Evolutionary conservation across 176 grass and related monocot genomes (phyloP), one percentile per base, ranked within the genome.

Genomic region (Alopecurus myosuroides): DNA sequence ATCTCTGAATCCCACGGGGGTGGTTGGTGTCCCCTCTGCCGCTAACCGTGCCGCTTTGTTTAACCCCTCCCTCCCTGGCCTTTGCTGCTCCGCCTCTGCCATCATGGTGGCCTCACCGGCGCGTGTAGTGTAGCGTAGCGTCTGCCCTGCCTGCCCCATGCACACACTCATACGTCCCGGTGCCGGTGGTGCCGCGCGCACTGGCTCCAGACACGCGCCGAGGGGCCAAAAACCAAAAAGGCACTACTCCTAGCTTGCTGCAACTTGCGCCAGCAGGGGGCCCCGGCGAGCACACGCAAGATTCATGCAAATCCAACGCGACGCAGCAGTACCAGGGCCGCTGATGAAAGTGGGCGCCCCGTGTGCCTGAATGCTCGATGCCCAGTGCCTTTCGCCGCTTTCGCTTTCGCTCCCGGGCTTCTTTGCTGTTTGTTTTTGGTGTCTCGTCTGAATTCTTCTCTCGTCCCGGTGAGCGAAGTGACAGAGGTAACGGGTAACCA

Each of bases 281-380:
- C 84, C 84, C 64, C 11, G n/a, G 17, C 42, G 76, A 50, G 63
- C 88, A 88, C 80, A 28, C 51, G 67, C 81, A 87, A 76, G 89
- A 91, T 91, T 87, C 89, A 81, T 87, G 89, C 84, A 79, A 87
- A 91, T 91, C 89, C 89, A 91, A 81, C 89, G 75, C 89, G 81
- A 81, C 78, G 22, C 60, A 2, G 42, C n/a, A n/a, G n/a, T n/a
- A 25, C 9, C 63, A 66, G 64, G 33, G 64, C 39, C 39, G 69
- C 20, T 1, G 46, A 20, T 23, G 85, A 2, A 33, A 33, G 61
- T 83, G 78, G 70, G 74, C 85, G 44, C 52, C 64, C 73, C 67
- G 76, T 34, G 73, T 70, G 70, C 74, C 36, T 3, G 66, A 9
- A 17, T 6, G 14, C 60, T 7, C 23, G 9, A 34, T 7, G 42